Base-by-base conservation (phyloP, 2,329 filamentous ascomycete species). In the Didymella lethalis region DNA sequence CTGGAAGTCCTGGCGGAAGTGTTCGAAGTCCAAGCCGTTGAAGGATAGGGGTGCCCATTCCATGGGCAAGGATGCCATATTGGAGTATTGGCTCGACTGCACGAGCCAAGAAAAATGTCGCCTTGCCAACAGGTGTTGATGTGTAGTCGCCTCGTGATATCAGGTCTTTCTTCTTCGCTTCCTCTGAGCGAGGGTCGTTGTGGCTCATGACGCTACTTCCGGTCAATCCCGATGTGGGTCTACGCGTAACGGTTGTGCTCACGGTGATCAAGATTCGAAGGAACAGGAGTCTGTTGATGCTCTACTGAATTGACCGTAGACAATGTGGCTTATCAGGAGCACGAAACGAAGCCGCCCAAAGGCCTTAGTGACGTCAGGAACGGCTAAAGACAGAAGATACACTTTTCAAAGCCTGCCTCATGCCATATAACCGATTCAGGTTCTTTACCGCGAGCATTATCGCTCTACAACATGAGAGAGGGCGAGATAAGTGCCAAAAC, bases 11-110 rank as follows among this genome's bases (percentile, higher is more conserved):
- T n/a, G 77, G 65, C 25, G 78, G 75, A 5, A 85, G 72, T 7
- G 78, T 74, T 11, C 71, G 70, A 40, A 84, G 66, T 48, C 84
- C 82, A 8, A 85, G 64, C 4, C 69, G 72, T 51, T 80, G 69
- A 61, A 88, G 79, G 40, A 85, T 68, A 2, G 66, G 61, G 23
- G 72, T 70, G 28, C 79, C 80, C 28, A 75, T 61, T 56, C 77
- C 78, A 49, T 80, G 72, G 2, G 77, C 74, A n/a, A 84, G 78
- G 60, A 84, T 80, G 34, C 72, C 74, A 70, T 83, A 84, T 70
- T 85, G 82, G 4, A 84, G 65, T 54, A 80, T 71, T 1, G 80
- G 76, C 59, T 84, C 82, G 26, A 81, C 70, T 18, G 78, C 70
- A 63, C 85, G 82, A 10, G 81, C 71, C 57, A 80, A 75, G 63